Evolutionary conservation across 345 rosid genomes (phyloP).

Genomic region (Pistacia vera): DNA sequence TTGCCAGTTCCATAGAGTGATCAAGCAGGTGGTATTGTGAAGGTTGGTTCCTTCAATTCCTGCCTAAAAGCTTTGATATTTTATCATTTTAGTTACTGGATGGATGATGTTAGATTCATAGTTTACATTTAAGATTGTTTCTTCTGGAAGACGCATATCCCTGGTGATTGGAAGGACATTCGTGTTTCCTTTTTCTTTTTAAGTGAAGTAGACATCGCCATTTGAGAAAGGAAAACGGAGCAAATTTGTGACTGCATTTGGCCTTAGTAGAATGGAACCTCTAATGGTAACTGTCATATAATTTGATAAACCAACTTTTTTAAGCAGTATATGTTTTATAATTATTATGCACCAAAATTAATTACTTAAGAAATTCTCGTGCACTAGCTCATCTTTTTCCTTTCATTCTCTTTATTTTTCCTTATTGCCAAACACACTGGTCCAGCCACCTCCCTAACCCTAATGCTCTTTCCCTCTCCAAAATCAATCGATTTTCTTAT

Average conservation of each 20-base stretch:
- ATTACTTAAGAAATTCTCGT: no score
- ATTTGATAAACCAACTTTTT: background rate
- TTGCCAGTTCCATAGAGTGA: slow-evolving; percentile 92
- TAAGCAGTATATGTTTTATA: background rate
- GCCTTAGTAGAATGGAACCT: no score
- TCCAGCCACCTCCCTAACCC: slow-evolving; percentile 27
- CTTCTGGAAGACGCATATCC: background rate
- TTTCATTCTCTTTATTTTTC: no score
- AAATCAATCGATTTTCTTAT: no score
- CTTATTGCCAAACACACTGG: slow-evolving; percentile 86
- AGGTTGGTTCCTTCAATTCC: slow-evolving; percentile 45
- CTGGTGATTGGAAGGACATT: background rate
- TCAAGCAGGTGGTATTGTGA: slow-evolving; percentile 91
- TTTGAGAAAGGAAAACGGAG: background rate
- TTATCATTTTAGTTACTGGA: background rate
- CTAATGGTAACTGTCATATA: background rate
- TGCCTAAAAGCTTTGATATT: background rate
- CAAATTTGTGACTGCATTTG: background rate
- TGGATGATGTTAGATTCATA: background rate
- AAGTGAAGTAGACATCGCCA: background rate
- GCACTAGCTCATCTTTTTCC: no score
- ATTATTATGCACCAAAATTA: no score
- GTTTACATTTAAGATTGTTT: background rate
- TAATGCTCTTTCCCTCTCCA: no score
- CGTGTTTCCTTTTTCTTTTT: background rate